Percentiles rank a stretch among this genome's conserved stretches.
phyloP scores from a whole-genome alignment of 768 basidiomycete genomes.

The Mrakia hoshinonis region DNA sequence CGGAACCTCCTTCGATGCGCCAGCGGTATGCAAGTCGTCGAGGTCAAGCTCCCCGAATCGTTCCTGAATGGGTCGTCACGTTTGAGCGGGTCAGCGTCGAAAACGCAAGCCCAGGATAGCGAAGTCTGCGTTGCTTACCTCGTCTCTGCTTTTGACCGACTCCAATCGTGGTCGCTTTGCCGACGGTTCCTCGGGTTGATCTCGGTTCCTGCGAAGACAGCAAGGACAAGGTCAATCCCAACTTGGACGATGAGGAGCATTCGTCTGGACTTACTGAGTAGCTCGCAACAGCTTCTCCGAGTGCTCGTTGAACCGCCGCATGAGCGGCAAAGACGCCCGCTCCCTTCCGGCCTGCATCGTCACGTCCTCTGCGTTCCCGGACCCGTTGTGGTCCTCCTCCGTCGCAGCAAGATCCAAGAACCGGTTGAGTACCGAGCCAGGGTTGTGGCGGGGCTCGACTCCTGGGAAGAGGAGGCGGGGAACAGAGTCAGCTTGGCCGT shows the following conservation, averaged over 20 bases:
- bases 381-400: slow-evolving; percentile 83
- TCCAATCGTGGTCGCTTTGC: slow-evolving; percentile 17
- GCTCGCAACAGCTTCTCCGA: slow-evolving; percentile 79
- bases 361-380: slow-evolving; percentile 76
- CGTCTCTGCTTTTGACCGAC: not conserved
- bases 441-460: slow-evolving; percentile 63
- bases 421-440: slow-evolving; percentile 59
- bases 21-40: slow-evolving; percentile 69
- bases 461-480: slow-evolving; percentile 44
- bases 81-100: too few species aligned
- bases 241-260: slow-evolving; percentile 6
- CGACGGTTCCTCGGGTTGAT: not conserved
- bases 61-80: too few species aligned
- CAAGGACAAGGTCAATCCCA: slow-evolving; percentile 1
- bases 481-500: not conserved
- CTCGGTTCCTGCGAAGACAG: not conserved
- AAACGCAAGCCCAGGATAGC: not conserved
- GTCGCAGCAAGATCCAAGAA: slow-evolving; percentile 83
- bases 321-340: slow-evolving; percentile 76
- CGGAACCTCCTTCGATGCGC: slow-evolving; percentile 58
- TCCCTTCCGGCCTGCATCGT: slow-evolving; percentile 96
- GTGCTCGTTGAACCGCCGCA: slow-evolving; percentile 95
- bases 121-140: not conserved
- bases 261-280: slow-evolving; percentile 2
- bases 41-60: slow-evolving; percentile 57